A percentile compares a stretch with the other conserved stretches of the same genome.
phyloP scores from a whole-genome alignment of 345 rosid species.

The Hibiscus syriacus region DNA sequence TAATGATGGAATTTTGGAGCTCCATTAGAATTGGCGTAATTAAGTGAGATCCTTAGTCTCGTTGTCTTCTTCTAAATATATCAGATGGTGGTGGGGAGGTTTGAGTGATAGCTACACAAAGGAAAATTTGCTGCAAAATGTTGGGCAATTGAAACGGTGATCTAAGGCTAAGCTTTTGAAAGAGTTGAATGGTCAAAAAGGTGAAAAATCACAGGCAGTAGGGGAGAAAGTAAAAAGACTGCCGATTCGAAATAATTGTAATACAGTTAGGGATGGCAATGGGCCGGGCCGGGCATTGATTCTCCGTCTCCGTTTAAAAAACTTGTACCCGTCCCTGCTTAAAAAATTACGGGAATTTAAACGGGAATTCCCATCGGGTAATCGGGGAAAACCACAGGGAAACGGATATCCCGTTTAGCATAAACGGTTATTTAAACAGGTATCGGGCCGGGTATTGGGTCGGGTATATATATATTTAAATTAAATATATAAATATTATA shows the following conservation, averaged over 20 bases:
- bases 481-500: too few relatives aligned
- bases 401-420: too few relatives aligned
- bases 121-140: background rate
- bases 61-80: background rate
- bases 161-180: background rate
- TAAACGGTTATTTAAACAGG: too few relatives aligned
- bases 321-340: too few relatives aligned
- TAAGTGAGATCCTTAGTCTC: conserved; percentile 5
- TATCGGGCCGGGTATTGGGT: too few relatives aligned
- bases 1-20: background rate
- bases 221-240: background rate
- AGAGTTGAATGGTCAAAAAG: conserved; percentile 2
- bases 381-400: too few relatives aligned
- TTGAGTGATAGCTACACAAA: background rate
- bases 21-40: conserved; percentile 6
- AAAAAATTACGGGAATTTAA: too few relatives aligned
- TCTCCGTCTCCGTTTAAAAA: too few relatives aligned
- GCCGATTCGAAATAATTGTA: background rate
- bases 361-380: too few relatives aligned
- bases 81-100: conserved; percentile 3
- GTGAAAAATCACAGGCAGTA: background rate
- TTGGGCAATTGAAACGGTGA: background rate
- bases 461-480: too few relatives aligned
- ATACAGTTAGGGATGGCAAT: too few relatives aligned
- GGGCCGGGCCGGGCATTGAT: too few relatives aligned